Evolutionary conservation across 768 basidiomycete genomes (phyloP).

Genomic region (Termitomyces eurrhizus): DNA sequence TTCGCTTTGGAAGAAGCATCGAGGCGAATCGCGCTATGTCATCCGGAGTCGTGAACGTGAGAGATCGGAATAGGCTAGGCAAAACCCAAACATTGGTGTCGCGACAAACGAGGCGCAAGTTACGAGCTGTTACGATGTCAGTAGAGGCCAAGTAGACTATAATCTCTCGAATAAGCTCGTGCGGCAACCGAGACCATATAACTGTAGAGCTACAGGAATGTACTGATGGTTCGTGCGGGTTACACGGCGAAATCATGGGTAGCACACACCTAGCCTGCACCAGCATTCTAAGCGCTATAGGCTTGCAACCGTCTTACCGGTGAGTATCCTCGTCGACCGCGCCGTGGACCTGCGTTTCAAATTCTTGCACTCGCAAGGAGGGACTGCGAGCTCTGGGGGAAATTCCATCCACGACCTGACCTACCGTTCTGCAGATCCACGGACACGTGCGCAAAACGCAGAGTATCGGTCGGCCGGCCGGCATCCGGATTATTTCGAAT

Average conservation of each 20-base stretch:
- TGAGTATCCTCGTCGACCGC: background rate
- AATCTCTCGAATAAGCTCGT: slow-evolving; percentile 31
- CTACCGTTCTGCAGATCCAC: background rate
- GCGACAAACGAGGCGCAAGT: slow-evolving; percentile 29
- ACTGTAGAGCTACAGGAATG: background rate
- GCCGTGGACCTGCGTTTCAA: no score
- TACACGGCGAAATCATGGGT: background rate
- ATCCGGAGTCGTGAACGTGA: slow-evolving; percentile 24
- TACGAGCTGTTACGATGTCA: slow-evolving; percentile 20
- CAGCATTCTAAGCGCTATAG: background rate
- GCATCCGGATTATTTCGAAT: background rate
- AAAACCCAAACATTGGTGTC: slow-evolving; percentile 32
- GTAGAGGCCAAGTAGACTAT: slow-evolving; percentile 24
- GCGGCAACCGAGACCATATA: slow-evolving; percentile 29
- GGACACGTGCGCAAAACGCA: background rate
- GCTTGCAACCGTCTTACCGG: background rate
- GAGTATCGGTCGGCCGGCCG: background rate
- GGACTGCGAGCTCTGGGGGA: background rate
- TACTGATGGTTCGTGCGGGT: background rate
- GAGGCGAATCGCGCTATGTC: slow-evolving; percentile 26
- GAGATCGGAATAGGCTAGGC: slow-evolving; percentile 27
- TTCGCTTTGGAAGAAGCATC: slow-evolving; percentile 27
- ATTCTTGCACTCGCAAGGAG: background rate
- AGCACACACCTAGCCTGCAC: background rate
- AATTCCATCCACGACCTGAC: background rate